These are phyloP conservation scores for Thraustochytrium sp. DNA, from an alignment of 352 stramenopile species.

Conservation along the genomic window DNA sequence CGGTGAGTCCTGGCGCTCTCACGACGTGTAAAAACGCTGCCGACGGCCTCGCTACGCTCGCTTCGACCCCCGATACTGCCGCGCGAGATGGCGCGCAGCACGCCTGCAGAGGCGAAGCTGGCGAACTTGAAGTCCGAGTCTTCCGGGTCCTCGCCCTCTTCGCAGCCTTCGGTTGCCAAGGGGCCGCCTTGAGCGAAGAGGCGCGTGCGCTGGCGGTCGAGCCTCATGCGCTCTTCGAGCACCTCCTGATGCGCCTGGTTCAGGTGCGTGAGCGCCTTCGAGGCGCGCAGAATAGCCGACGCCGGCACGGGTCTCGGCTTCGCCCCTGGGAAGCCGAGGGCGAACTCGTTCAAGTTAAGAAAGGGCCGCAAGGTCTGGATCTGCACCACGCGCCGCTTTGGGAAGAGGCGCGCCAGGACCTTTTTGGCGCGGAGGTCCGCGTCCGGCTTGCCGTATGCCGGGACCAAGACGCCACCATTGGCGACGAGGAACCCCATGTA, in stretches of 20 bases:
- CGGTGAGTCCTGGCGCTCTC: no score
- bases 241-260: background rate
- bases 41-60: no score
- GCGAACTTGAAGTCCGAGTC: background rate
- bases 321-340: background rate
- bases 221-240: background rate
- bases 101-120: no score
- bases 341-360: slow-evolving; percentile 24
- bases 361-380: background rate
- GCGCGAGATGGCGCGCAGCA: no score
- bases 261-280: background rate
- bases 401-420: background rate
- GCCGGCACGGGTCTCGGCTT: background rate
- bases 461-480: slow-evolving; percentile 24
- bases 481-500: slow-evolving; percentile 37
- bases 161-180: background rate
- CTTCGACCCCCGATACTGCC: no score
- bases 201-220: background rate
- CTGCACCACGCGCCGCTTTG: background rate
- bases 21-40: no score
- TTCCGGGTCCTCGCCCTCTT: background rate
- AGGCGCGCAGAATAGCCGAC: background rate
- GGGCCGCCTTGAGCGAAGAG: no score
- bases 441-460: background rate
- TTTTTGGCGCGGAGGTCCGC: slow-evolving; percentile 10